Evolutionary conservation across 2,329 filamentous ascomycete species (phyloP).

Genomic region (Penicillium palitans): DNA sequence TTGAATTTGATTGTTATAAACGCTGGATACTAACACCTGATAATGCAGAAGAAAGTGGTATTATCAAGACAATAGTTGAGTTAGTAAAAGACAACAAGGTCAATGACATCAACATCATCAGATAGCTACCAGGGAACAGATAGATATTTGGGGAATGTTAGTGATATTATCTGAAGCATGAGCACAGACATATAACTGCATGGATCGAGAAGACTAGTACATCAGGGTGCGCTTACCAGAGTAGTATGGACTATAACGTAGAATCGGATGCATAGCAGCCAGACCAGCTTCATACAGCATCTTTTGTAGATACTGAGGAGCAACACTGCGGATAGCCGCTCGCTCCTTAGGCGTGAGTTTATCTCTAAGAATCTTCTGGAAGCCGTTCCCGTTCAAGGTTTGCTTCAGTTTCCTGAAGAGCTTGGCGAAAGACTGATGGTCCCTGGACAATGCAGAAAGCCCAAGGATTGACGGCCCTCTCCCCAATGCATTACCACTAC

Average conservation of each 20-base stretch:
- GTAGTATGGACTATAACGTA: not conserved
- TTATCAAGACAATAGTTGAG: not conserved
- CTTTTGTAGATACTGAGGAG: not conserved
- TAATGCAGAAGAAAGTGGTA: not conserved
- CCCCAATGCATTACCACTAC: not conserved
- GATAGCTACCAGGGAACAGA: not conserved
- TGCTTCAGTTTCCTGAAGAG: not conserved
- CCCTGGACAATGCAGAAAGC: not conserved
- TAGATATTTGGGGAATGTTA: not conserved
- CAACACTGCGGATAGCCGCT: slow-evolving; percentile 4
- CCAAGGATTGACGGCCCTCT: not conserved
- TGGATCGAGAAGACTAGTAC: not conserved
- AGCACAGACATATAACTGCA: not conserved
- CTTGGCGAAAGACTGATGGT: not conserved
- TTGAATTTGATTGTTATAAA: not conserved
- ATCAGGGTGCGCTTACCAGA: not conserved
- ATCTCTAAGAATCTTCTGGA: not conserved
- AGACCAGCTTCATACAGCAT: not conserved
- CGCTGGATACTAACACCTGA: not conserved
- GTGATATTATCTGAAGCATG: not conserved
- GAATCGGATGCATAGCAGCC: not conserved
- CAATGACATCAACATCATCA: not conserved
- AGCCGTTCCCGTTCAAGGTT: not conserved
- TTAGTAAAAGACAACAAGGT: not conserved
- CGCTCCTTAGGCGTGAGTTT: not conserved